phyloP scores from a whole-genome alignment of 495 filamentous ascomycete species.

The Aspergillus nidulans region DNA sequence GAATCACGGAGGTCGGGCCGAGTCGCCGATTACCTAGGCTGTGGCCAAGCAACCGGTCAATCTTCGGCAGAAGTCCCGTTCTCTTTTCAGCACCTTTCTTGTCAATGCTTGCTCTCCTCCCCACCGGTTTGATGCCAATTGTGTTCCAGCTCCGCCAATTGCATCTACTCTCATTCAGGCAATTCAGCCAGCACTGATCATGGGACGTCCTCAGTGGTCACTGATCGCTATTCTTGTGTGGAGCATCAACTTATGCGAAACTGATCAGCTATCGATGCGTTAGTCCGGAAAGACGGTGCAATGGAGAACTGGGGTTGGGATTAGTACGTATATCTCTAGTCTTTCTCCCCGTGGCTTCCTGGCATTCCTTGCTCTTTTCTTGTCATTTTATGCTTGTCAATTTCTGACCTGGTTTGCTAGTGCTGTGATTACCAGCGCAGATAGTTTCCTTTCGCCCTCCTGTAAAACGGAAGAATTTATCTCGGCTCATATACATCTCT shows the following conservation, averaged over 20 bases:
- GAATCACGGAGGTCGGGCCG: no score
- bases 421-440: neutral
- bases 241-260: neutral
- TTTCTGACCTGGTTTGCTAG: neutral
- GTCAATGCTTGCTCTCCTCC: neutral
- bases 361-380: neutral
- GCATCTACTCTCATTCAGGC: neutral
- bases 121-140: neutral
- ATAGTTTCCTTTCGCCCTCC: conserved; percentile 4
- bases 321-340: conserved; percentile 6
- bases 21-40: no score
- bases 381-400: neutral
- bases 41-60: no score
- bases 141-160: neutral
- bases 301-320: neutral
- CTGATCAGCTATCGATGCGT: neutral
- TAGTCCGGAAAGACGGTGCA: neutral
- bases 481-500: neutral
- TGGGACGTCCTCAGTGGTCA: neutral
- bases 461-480: conserved; percentile 5
- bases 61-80: no score
- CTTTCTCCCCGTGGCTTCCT: neutral
- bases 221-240: neutral
- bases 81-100: neutral
- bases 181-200: neutral